Conservation (phyloP, 345 rosid genomes). For the Gossypium turneri region DNA sequence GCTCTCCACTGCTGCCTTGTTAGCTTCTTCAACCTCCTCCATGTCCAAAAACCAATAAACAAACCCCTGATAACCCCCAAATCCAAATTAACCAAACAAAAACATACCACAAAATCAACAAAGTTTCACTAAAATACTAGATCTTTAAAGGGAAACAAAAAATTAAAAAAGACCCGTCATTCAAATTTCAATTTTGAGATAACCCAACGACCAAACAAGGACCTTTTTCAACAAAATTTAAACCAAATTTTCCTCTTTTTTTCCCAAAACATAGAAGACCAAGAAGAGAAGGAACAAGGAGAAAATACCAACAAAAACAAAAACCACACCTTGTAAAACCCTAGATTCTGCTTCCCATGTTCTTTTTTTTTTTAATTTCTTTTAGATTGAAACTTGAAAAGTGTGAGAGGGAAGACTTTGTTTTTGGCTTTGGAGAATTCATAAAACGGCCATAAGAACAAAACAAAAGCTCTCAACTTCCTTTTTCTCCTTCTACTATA, state of each 20-base stretch:
- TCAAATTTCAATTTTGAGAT: slow-evolving; percentile 34
- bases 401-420: slow-evolving; percentile 80
- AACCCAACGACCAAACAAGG: slow-evolving; percentile 2
- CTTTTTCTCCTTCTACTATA: neutral
- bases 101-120: slow-evolving; percentile 22
- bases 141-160: slow-evolving; percentile 15
- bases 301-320: slow-evolving; percentile 8
- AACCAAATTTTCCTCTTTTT: neutral
- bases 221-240: slow-evolving; percentile 16
- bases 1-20: slow-evolving; percentile 78
- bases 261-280: neutral
- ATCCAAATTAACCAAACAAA: slow-evolving; percentile 17
- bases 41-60: slow-evolving; percentile 32
- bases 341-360: slow-evolving; percentile 49
- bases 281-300: slow-evolving; percentile 15
- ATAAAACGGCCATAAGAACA: slow-evolving; percentile 40
- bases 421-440: slow-evolving; percentile 36
- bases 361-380: slow-evolving; percentile 12
- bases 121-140: slow-evolving; percentile 13
- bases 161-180: slow-evolving; percentile 22
- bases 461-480: slow-evolving; percentile 36
- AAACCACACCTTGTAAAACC: slow-evolving; percentile 48
- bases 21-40: slow-evolving; percentile 93
- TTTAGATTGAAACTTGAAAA: slow-evolving; percentile 52
- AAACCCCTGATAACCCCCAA: slow-evolving; percentile 25